Percentiles rank a stretch among this genome's conserved stretches.
phyloP scores from a whole-genome alignment of 1,284 basidiomycete species.

The Tremellales sp. region DNA sequence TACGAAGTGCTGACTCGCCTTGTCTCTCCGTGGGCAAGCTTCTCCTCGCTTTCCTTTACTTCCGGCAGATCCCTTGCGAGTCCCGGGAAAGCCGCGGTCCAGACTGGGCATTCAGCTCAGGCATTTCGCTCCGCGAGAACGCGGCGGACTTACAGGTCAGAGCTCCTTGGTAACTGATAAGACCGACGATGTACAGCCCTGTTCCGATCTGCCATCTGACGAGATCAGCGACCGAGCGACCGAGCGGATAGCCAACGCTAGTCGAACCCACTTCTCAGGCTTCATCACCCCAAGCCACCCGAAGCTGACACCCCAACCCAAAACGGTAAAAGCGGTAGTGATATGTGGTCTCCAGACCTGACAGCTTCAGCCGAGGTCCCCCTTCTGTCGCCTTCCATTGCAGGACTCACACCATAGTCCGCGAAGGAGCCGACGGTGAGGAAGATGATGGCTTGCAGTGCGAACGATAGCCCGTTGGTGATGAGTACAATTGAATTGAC shows the following conservation, averaged over 20 bases:
- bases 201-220: slow-evolving; percentile 71
- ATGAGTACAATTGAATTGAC: slow-evolving; percentile 70
- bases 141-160: slow-evolving; percentile 50
- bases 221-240: neutral
- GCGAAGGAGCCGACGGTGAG: slow-evolving; percentile 34
- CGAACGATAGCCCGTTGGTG: slow-evolving; percentile 71
- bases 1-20: slow-evolving; percentile 51
- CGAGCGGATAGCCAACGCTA: neutral
- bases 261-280: slow-evolving; percentile 25
- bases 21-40: slow-evolving; percentile 60
- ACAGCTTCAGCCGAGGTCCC: too few relatives aligned
- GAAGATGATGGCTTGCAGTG: slow-evolving; percentile 57
- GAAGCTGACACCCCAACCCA: slow-evolving; percentile 77
- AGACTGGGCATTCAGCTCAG: slow-evolving; percentile 49
- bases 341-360: slow-evolving; percentile 73
- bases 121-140: neutral
- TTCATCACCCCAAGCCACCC: slow-evolving; percentile 58
- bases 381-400: too few relatives aligned
- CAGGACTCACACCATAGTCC: slow-evolving; percentile 78
- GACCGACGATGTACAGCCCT: slow-evolving; percentile 74
- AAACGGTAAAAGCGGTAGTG: slow-evolving; percentile 63
- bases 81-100: slow-evolving; percentile 74
- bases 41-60: slow-evolving; percentile 58
- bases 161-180: slow-evolving; percentile 73
- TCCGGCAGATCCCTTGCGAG: slow-evolving; percentile 73